Percentiles rank a stretch among this genome's conserved stretches.
Conservation (phyloP, 2,329 filamentous ascomycete species). For the Aspergillaceae sp. region DNA sequence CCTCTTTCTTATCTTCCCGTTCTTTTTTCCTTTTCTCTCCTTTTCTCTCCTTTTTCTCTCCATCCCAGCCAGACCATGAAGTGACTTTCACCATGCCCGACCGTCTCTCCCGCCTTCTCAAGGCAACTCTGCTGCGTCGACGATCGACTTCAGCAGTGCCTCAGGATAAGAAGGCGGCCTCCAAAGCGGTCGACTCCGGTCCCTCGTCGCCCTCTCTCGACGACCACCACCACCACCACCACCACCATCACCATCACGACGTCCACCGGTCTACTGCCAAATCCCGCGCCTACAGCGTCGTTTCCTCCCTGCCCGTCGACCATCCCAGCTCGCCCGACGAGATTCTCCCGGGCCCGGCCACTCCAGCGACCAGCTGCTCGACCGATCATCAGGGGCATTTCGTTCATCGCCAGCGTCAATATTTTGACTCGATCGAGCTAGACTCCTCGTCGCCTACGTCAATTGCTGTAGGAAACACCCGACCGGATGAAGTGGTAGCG, state of each 20-base stretch:
- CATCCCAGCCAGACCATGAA: neutral
- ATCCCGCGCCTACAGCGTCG: slow-evolving; percentile 15
- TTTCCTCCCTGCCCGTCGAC: slow-evolving; percentile 15
- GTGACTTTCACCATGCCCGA: slow-evolving; percentile 21
- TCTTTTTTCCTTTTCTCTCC: slow-evolving; percentile 1
- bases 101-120: slow-evolving; percentile 26
- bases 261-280: slow-evolving; percentile 12
- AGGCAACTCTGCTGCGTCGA: slow-evolving; percentile 30
- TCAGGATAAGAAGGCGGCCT: slow-evolving; percentile 13
- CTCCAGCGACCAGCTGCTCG: slow-evolving; percentile 6
- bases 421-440: neutral
- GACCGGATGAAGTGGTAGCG: neutral
- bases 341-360: slow-evolving; percentile 2
- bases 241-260: slow-evolving; percentile 5
- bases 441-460: slow-evolving; percentile 2
- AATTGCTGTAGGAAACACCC: neutral
- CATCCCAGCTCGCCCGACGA: slow-evolving; percentile 10
- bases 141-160: slow-evolving; percentile 23
- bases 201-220: too few species aligned
- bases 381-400: slow-evolving; percentile 3
- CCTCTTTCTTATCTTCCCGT: slow-evolving; percentile 1
- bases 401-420: neutral
- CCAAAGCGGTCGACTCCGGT: slow-evolving; percentile 13
- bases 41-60: neutral
- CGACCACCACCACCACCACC: slow-evolving; percentile 1